A percentile compares a stretch with the other conserved stretches of the same genome.
Conservation (phyloP, 2,329 filamentous ascomycete species). For the Penicillium decumbens region DNA sequence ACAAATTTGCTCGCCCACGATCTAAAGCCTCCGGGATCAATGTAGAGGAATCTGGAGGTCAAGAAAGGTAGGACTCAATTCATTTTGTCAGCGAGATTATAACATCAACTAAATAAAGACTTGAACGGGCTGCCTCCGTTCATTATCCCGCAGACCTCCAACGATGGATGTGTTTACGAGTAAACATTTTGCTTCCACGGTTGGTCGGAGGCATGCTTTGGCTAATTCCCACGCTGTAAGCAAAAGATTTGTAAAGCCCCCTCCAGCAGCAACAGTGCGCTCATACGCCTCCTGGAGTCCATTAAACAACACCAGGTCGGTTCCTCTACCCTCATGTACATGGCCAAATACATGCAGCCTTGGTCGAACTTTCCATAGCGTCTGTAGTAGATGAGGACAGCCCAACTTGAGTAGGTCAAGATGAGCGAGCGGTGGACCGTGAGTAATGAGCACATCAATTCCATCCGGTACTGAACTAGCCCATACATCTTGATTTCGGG, state of each 20-base stretch:
- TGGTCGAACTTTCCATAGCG: constrained; percentile 51
- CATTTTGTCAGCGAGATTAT: neutral
- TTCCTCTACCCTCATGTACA: constrained; percentile 18
- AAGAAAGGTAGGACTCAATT: neutral
- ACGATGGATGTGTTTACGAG: constrained; percentile 21
- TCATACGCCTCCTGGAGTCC: constrained; percentile 17
- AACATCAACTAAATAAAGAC: constrained; percentile 11
- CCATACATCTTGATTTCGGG: constrained; percentile 60
- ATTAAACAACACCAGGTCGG: constrained; percentile 16
- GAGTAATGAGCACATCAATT: constrained; percentile 71
- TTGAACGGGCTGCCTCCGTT: constrained; percentile 13
- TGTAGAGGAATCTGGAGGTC: neutral
- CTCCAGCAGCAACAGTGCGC: constrained; percentile 11
- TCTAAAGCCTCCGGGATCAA: neutral
- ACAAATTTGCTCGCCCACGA: neutral
- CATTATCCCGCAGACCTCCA: constrained; percentile 17
- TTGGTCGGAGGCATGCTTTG: neutral
- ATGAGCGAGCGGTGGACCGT: constrained; percentile 68
- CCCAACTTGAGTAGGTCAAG: constrained; percentile 54
- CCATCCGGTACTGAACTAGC: constrained; percentile 60
- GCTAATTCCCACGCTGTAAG: constrained; percentile 8
- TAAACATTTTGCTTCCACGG: constrained; percentile 19
- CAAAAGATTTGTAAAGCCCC: constrained; percentile 16
- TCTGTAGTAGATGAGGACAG: constrained; percentile 60
- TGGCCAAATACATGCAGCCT: constrained; percentile 18